Conservation (phyloP, 129 eudicot species). For the Chrysanthemum seticuspe region DNA sequence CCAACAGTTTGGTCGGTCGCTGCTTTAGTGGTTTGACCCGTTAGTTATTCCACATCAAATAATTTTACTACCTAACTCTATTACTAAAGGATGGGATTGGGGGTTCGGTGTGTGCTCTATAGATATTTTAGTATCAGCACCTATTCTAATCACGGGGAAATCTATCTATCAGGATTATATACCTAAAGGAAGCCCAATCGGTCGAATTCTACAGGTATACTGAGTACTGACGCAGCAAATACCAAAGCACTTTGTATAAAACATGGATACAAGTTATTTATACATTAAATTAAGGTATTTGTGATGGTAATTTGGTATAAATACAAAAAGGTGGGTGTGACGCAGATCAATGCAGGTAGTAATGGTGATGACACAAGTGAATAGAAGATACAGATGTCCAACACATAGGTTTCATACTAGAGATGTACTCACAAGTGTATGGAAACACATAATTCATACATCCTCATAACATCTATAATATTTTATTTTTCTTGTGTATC, state of each 20-base stretch:
- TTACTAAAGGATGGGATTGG: constrained; percentile 69
- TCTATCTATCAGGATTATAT: constrained; percentile 49
- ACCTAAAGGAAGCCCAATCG: constrained; percentile 64
- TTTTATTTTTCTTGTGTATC: background rate
- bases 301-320: constrained; percentile 51
- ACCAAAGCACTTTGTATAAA: background rate
- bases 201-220: constrained; percentile 60
- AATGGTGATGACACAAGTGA: too few relatives aligned
- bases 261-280: background rate
- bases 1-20: too few relatives aligned
- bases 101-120: constrained; percentile 51
- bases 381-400: too few relatives aligned
- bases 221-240: constrained; percentile 2
- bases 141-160: constrained; percentile 61
- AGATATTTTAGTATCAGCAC: constrained; percentile 42
- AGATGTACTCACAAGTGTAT: too few relatives aligned
- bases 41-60: too few relatives aligned
- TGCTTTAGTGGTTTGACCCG: too few relatives aligned
- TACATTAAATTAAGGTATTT: constrained; percentile 46
- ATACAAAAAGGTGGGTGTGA: too few relatives aligned
- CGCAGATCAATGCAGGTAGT: too few relatives aligned
- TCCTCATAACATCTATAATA: too few relatives aligned
- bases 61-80: too few relatives aligned
- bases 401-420: too few relatives aligned
- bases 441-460: too few relatives aligned